phyloP scores from a whole-genome alignment of 352 stramenopile genomes.

The Phytophthora sansomeana region DNA sequence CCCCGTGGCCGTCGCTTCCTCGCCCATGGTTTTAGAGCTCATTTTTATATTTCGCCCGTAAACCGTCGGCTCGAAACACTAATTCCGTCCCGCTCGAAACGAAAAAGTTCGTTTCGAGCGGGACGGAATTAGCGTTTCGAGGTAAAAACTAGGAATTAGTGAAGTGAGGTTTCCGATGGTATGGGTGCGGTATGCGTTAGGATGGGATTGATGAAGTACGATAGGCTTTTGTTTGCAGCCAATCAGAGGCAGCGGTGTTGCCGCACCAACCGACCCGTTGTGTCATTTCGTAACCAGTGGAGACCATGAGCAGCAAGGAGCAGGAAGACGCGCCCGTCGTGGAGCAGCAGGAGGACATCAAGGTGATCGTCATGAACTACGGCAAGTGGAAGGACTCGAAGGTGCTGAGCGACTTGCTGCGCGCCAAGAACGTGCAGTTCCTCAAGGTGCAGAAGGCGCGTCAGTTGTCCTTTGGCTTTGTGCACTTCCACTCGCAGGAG shows the following conservation, averaged over 20 bases:
- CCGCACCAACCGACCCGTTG: not conserved
- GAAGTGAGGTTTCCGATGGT: too few species aligned
- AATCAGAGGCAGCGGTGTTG: not conserved
- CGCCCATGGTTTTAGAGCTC: too few species aligned
- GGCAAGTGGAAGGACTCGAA: constrained; percentile 88
- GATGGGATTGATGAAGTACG: not conserved
- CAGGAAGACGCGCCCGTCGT: not conserved
- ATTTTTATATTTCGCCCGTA: too few species aligned
- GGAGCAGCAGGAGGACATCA: constrained; percentile 64
- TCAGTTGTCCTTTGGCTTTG: constrained; percentile 83
- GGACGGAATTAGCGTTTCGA: too few species aligned
- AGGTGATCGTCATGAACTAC: constrained; percentile 90
- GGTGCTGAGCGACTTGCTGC: constrained; percentile 62
- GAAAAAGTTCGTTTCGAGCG: too few species aligned
- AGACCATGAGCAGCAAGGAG: constrained; percentile 22
- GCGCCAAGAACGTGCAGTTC: constrained; percentile 57
- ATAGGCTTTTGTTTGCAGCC: not conserved
- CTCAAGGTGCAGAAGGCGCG: constrained; percentile 81
- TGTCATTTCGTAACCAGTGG: not conserved
- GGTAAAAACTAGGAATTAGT: too few species aligned
- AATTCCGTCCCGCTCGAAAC: too few species aligned
- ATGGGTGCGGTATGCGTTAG: not conserved
- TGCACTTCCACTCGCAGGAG: constrained; percentile 69
- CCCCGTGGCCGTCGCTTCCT: not conserved
- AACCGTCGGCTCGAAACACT: too few species aligned